These are phyloP conservation scores for Mycena alexandri DNA, from an alignment of 768 basidiomycete species.

Conservation along the genomic window DNA sequence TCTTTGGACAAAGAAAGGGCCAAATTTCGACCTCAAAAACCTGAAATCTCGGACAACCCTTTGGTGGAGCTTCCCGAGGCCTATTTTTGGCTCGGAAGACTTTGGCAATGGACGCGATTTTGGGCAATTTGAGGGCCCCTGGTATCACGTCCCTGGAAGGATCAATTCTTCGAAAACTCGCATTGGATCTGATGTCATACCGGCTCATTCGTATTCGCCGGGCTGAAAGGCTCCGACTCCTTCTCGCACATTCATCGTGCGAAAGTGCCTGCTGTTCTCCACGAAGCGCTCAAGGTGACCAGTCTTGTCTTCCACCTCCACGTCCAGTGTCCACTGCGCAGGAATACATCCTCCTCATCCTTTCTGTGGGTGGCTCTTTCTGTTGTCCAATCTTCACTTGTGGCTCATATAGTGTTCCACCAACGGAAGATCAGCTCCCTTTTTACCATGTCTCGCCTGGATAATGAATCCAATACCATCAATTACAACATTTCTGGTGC, in stretches of 20 bases:
- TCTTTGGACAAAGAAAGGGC: too few relatives aligned
- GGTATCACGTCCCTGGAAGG: too few relatives aligned
- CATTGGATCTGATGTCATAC: background rate
- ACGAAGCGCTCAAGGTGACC: slow-evolving; percentile 2
- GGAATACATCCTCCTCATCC: slow-evolving; percentile 5
- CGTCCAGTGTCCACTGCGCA: background rate
- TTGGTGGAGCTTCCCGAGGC: too few relatives aligned
- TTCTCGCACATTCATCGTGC: slow-evolving; percentile 3
- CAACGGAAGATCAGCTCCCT: background rate
- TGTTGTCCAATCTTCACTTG: background rate
- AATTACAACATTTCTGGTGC: background rate
- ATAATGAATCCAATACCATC: background rate
- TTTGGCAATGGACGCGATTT: too few relatives aligned
- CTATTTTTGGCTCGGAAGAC: too few relatives aligned
- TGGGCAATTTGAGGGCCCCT: too few relatives aligned
- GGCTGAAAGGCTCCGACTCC: background rate
- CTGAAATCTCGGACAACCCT: too few relatives aligned
- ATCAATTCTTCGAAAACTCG: too few relatives aligned
- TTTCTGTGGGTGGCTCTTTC: background rate
- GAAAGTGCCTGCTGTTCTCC: background rate
- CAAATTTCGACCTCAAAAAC: too few relatives aligned
- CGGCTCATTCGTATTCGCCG: slow-evolving; percentile 4
- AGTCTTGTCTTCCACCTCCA: slow-evolving; percentile 2
- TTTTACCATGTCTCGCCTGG: background rate
- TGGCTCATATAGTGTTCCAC: background rate